These are phyloP conservation scores for Ganoderma multipileum DNA, from an alignment of 1,284 basidiomycete species.

Conservation along the genomic window DNA sequence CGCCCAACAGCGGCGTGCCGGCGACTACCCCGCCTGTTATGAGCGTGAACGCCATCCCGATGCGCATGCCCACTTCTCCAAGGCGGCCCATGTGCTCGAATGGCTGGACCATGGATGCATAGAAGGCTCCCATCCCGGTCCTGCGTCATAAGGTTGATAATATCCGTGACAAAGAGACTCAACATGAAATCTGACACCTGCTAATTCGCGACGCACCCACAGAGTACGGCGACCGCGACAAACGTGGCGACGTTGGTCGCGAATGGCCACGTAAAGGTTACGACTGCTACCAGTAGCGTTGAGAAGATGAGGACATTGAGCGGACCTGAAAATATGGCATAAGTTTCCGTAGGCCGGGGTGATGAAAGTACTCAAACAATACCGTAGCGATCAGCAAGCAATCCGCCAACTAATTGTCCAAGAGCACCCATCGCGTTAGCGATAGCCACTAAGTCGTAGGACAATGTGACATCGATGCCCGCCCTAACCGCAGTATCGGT, in stretches of 20 bases:
- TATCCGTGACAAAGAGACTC: too few relatives aligned
- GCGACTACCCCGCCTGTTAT: conserved; percentile 48
- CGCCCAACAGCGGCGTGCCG: conserved; percentile 60
- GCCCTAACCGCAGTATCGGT: conserved; percentile 18
- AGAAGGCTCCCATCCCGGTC: conserved; percentile 59
- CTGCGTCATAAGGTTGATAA: conserved; percentile 54
- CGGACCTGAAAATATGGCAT: conserved; percentile 43
- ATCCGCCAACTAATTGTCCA: conserved; percentile 47
- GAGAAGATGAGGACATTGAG: conserved; percentile 62
- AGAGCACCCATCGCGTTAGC: conserved; percentile 48
- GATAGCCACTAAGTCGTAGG: conserved; percentile 53
- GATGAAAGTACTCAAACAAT: not conserved
- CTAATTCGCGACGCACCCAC: not conserved
- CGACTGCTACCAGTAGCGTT: conserved; percentile 50
- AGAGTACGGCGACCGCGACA: conserved; percentile 43
- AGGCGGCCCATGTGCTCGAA: conserved; percentile 59
- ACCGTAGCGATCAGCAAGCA: conserved; percentile 43
- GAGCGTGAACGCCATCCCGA: conserved; percentile 59
- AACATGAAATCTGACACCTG: not conserved
- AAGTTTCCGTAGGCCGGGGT: not conserved
- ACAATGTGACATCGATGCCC: conserved; percentile 43
- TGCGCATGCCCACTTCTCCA: conserved; percentile 59
- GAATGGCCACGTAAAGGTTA: conserved; percentile 66
- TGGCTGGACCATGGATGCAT: conserved; percentile 59
- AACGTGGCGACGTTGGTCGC: conserved; percentile 46